These are phyloP conservation scores for Aurantiochytrium sp. DNA, from an alignment of 108 stramenopile genomes.

Conservation along the genomic window DNA sequence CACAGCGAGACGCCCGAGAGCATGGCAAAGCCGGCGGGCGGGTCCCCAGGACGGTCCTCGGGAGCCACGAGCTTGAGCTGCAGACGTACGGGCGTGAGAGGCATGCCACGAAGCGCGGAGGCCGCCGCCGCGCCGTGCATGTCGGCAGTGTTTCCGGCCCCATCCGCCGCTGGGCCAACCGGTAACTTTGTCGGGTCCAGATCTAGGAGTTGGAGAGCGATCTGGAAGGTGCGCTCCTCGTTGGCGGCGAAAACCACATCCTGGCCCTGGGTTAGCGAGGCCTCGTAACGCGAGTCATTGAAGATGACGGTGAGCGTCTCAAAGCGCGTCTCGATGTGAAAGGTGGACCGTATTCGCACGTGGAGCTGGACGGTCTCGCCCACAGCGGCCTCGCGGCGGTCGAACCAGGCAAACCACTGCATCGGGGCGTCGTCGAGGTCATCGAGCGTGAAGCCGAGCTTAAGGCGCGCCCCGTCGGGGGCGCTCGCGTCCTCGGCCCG, in stretches of 20 bases:
- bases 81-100: not conserved
- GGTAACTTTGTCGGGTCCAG: not conserved
- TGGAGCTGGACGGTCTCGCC: not conserved
- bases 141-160: too few species aligned
- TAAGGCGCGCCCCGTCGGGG: not conserved
- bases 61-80: not conserved
- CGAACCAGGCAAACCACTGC: not conserved
- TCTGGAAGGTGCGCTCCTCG: not conserved
- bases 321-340: not conserved
- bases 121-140: too few species aligned
- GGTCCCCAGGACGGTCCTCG: not conserved
- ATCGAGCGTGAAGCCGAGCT: not conserved
- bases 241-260: not conserved
- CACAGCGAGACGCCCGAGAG: not conserved
- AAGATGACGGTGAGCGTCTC: not conserved
- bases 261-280: not conserved
- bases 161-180: too few species aligned
- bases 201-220: not conserved
- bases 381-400: not conserved
- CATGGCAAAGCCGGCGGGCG: not conserved
- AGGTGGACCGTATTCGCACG: not conserved
- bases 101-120: not conserved
- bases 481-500: not conserved
- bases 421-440: not conserved
- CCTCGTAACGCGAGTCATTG: conserved; percentile 6